Evolutionary conservation across 1,284 basidiomycete genomes (phyloP).

Genomic region (Moesziomyces parantarcticus): DNA sequence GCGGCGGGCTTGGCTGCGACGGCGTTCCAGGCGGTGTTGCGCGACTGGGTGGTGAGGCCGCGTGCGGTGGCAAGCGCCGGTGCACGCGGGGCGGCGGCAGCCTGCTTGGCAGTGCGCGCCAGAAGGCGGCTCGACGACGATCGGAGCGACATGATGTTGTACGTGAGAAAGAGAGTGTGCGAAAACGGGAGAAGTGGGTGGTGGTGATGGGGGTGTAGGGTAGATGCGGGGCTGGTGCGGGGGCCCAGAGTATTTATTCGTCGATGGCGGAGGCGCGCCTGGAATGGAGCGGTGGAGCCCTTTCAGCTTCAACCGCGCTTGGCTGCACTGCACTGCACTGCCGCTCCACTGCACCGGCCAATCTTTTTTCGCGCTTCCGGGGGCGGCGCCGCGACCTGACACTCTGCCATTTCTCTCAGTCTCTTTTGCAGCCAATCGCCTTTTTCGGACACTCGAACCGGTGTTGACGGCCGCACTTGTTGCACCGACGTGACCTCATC

Average conservation of each 20-base stretch:
- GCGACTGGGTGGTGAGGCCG: conserved; percentile 7
- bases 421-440: not conserved
- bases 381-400: too few relatives aligned
- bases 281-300: not conserved
- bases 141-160: conserved; percentile 38
- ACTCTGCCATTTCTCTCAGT: not conserved
- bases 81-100: conserved; percentile 4
- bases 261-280: not conserved
- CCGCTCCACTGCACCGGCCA: conserved; percentile 1
- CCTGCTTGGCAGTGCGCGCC: conserved; percentile 20
- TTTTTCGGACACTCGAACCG: conserved; percentile 8
- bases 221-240: not conserved
- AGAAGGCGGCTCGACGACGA: conserved; percentile 35
- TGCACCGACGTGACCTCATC: not conserved
- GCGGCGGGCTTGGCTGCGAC: conserved; percentile 24
- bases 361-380: not conserved
- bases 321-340: not conserved
- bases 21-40: conserved; percentile 9
- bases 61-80: conserved; percentile 25
- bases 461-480: conserved; percentile 20
- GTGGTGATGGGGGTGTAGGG: not conserved
- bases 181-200: not conserved
- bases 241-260: conserved; percentile 21
- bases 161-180: not conserved
- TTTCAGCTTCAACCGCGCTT: not conserved